Conservation (phyloP, 176 grass and related monocot species). For the Puccinellia tenuiflora region DNA sequence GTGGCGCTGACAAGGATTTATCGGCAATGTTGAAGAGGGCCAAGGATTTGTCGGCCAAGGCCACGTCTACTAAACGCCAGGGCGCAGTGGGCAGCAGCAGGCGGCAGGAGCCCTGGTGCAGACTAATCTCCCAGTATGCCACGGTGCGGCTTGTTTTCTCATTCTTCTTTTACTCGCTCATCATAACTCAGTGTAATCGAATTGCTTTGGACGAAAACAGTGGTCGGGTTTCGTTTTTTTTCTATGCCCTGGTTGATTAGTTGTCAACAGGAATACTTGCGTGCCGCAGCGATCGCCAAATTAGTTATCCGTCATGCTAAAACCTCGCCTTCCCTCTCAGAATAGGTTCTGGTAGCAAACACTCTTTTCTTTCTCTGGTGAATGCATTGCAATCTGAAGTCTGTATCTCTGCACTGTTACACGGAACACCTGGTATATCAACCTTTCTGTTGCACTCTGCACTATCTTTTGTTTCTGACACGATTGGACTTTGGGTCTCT, state of each 20-base stretch:
- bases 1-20: conserved; percentile 20
- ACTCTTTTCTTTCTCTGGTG: background rate
- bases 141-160: conserved; percentile 26
- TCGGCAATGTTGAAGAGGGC: conserved; percentile 21
- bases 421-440: background rate
- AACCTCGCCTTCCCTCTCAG: conserved; percentile 2
- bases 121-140: conserved; percentile 63
- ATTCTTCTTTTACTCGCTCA: background rate
- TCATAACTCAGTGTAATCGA: background rate
- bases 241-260: too few species aligned
- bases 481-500: background rate
- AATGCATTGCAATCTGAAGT: background rate
- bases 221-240: background rate
- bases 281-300: background rate
- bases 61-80: conserved; percentile 25
- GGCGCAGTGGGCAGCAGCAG: background rate
- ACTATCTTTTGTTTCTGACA: background rate
- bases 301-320: background rate
- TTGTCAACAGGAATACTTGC: background rate
- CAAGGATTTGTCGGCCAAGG: conserved; percentile 36
- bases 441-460: background rate
- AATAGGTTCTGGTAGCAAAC: background rate
- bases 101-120: conserved; percentile 50
- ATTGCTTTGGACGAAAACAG: background rate
- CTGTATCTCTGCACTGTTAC: background rate